Conservation (phyloP, 2,329 filamentous ascomycete species). For the Xylaria multiplex region DNA sequence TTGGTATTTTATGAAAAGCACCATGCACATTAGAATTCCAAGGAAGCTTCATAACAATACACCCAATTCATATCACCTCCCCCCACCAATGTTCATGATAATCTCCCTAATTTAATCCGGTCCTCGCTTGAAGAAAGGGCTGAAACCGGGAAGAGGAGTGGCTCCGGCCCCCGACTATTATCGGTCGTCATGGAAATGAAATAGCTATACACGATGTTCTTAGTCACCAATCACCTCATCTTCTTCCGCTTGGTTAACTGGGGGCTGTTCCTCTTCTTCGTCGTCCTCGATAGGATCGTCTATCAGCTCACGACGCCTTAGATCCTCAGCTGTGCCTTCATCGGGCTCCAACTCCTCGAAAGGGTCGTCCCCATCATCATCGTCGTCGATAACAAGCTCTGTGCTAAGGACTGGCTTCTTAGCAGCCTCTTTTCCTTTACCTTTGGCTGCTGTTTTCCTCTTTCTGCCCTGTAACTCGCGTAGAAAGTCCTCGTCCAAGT, state of each 20-base stretch:
- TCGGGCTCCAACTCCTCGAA: conserved; percentile 63
- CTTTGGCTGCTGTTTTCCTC: conserved; percentile 55
- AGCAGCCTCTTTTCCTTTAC: conserved; percentile 55
- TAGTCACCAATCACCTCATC: conserved; percentile 54
- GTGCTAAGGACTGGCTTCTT: conserved; percentile 56
- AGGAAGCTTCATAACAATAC: conserved; percentile 24
- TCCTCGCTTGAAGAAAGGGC: not conserved
- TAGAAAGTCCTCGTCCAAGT: conserved; percentile 76
- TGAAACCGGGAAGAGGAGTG: not conserved
- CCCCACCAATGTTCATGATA: conserved; percentile 10
- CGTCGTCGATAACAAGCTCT: conserved; percentile 58
- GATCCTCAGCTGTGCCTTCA: conserved; percentile 68
- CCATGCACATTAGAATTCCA: conserved; percentile 28
- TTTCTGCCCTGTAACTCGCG: conserved; percentile 56
- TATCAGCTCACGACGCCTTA: conserved; percentile 64
- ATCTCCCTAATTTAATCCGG: conserved; percentile 5
- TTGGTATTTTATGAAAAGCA: conserved; percentile 16
- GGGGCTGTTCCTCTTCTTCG: conserved; percentile 52
- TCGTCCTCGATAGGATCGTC: conserved; percentile 60
- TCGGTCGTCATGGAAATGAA: conserved; percentile 6
- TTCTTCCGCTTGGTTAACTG: conserved; percentile 31
- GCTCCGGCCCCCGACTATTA: conserved; percentile 8
- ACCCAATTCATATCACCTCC: conserved; percentile 8
- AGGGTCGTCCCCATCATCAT: conserved; percentile 55
- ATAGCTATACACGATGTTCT: conserved; percentile 15